Evolutionary conservation across 768 basidiomycete genomes (phyloP).

Genomic region (Clitopilus hobsonii): DNA sequence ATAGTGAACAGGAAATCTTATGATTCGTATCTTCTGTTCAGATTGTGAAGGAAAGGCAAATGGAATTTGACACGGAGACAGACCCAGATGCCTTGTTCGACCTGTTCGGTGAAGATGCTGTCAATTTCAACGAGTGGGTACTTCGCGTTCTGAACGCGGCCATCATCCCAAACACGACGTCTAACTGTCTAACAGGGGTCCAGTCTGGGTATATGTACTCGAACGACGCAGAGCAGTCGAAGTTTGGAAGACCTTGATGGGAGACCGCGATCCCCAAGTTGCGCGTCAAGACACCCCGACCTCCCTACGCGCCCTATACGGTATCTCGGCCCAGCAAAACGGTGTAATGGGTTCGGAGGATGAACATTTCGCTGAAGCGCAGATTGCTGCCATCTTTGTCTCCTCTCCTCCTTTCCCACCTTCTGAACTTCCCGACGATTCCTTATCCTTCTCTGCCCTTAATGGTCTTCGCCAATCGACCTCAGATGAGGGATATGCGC

Average conservation of each 20-base stretch:
- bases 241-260: constrained; percentile 76
- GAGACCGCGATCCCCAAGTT: constrained; percentile 53
- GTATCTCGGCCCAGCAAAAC: constrained; percentile 49
- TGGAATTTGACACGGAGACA: constrained; percentile 82
- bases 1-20: not conserved
- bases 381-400: constrained; percentile 74
- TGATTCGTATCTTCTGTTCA: constrained; percentile 19
- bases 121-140: constrained; percentile 73
- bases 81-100: constrained; percentile 78
- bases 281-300: constrained; percentile 52
- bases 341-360: constrained; percentile 73
- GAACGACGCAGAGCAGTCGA: constrained; percentile 79
- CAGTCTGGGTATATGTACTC: constrained; percentile 90
- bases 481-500: constrained; percentile 39
- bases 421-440: constrained; percentile 53
- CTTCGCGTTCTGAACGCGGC: not conserved
- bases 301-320: constrained; percentile 71
- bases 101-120: constrained; percentile 74
- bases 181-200: constrained; percentile 45
- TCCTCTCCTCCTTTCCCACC: constrained; percentile 80
- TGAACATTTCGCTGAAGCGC: constrained; percentile 64
- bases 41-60: constrained; percentile 86
- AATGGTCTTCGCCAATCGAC: constrained; percentile 33
- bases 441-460: constrained; percentile 43
- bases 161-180: not conserved